Base-by-base conservation (phyloP, 2,329 filamentous ascomycete species). In the Penicillium crustosum region DNA sequence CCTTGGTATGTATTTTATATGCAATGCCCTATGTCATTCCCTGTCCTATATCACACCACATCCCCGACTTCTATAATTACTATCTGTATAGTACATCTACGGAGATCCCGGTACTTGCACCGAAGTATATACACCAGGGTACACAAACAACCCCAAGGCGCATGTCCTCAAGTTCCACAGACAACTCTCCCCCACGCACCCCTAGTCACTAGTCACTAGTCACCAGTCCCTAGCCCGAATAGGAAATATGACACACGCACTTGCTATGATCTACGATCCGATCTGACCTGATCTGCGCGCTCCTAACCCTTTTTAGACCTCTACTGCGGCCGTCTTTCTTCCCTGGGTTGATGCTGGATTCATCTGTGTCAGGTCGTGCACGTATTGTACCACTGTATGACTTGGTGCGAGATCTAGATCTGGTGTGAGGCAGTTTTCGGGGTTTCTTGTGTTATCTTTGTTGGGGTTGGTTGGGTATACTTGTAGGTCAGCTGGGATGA, bases 341-440 rank as follows among this genome's bases (percentile, higher is more conserved):
- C 17, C 23, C 45, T 31, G 2, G 41, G 41, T 38, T 56, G 25
- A 56, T 56, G 47, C 53, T 6, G 19, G 39, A 23, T 19, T 23
- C 4, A 19, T 51, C 15, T 45, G 53, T 56, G 41, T 35, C 25
- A 55, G 23, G 53, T 52, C 19, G 19, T 21, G 39, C 39, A 21
- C 31, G 17, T 41, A 36, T 49, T 21, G 44, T 50, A 41, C 27
- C 5, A 50, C 45, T n/a, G 17, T 39, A 49, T 35, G 8, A 49
- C 44, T 10, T 12, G n/a, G 33, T 33, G 10, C 7, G 10, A 42
- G 53, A 55, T 55, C 52, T 19, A 49, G 42, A 54, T 49, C 42
- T 49, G 42, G 41, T 27, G 51, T 38, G 17, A 45, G 31, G 29
- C 9, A 5, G 21, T n/a, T 10, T 17, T 33, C 29, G 33, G 31